Percentiles rank a stretch among this genome's conserved stretches.
Conservation (phyloP, 352 stramenopile species). For the Plasmopara viticola region DNA sequence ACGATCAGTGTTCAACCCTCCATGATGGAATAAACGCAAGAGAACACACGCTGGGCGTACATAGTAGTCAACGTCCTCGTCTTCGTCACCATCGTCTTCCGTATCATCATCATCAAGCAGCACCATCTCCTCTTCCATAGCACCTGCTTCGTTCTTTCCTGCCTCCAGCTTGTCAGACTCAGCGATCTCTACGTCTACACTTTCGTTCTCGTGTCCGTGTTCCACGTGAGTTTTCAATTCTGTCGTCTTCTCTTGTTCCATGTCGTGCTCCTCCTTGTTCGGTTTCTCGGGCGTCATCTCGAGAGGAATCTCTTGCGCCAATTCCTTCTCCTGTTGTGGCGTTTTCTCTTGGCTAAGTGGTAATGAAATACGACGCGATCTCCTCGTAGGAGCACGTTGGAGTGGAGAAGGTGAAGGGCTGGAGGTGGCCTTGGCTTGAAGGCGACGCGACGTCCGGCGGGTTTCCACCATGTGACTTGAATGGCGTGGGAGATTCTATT, state of each 20-base stretch:
- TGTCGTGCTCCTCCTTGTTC: constrained; percentile 6
- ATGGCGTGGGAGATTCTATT: constrained; percentile 4
- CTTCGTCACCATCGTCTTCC: constrained; percentile 30
- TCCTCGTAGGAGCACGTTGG: constrained; percentile 1
- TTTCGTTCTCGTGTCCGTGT: not conserved
- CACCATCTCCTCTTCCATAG: constrained; percentile 8
- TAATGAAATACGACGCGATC: constrained; percentile 9
- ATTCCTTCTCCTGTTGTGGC: constrained; percentile 16
- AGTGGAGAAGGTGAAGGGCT: constrained; percentile 15
- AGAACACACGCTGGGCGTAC: constrained; percentile 20
- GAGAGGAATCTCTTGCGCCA: constrained; percentile 19
- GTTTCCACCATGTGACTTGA: constrained; percentile 55
- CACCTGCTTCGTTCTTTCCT: not conserved
- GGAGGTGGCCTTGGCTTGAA: constrained; percentile 40
- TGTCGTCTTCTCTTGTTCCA: constrained; percentile 1
- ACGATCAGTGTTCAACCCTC: not conserved
- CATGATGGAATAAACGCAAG: too few species aligned
- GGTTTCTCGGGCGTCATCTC: constrained; percentile 13
- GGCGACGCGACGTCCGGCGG: constrained; percentile 46
- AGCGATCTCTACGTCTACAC: not conserved
- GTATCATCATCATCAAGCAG: constrained; percentile 26
- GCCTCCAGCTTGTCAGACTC: not conserved
- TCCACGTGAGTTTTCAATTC: not conserved
- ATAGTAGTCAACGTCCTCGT: constrained; percentile 47
- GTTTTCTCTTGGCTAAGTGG: constrained; percentile 12